A percentile compares a stretch with the other conserved stretches of the same genome.
phyloP scores from a whole-genome alignment of 371 early-diverging fungal genomes.

The Neoconidiobolus thromboides region DNA sequence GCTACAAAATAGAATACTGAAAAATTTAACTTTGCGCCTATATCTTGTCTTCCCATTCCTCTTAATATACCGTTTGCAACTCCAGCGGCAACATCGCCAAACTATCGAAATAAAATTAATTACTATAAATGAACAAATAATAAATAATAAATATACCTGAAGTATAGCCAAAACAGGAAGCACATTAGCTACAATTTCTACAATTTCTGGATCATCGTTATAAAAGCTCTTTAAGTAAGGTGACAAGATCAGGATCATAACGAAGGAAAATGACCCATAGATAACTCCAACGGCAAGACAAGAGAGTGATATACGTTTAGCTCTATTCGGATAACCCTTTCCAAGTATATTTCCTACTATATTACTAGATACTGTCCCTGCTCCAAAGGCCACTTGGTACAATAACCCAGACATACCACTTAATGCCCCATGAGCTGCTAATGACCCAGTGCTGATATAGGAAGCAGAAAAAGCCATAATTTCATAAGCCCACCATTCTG shows the following conservation, averaged over 20 bases:
- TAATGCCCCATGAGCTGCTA: slow-evolving; percentile 75
- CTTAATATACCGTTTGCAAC: slow-evolving; percentile 52
- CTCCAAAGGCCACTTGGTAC: slow-evolving; percentile 45
- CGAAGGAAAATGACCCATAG: slow-evolving; percentile 17
- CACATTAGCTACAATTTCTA: slow-evolving; percentile 38
- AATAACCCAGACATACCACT: slow-evolving; percentile 46
- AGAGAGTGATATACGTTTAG: slow-evolving; percentile 19
- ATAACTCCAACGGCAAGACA: slow-evolving; percentile 22
- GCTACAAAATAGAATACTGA: slow-evolving; percentile 38
- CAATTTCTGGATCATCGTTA: slow-evolving; percentile 45
- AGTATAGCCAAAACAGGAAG: slow-evolving; percentile 62
- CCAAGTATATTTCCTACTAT: slow-evolving; percentile 67
- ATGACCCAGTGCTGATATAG: slow-evolving; percentile 45
- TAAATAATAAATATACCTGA: slow-evolving; percentile 27
- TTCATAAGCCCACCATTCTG: slow-evolving; percentile 58
- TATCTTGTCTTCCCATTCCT: slow-evolving; percentile 43
- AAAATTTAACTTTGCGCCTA: slow-evolving; percentile 45
- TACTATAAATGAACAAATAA: too few species aligned
- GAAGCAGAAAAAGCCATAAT: slow-evolving; percentile 56
- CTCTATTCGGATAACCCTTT: slow-evolving; percentile 18
- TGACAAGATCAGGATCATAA: slow-evolving; percentile 16
- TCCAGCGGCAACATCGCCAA: slow-evolving; percentile 41
- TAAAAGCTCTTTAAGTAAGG: slow-evolving; percentile 22
- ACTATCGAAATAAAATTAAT: slow-evolving; percentile 24
- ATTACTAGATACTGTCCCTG: slow-evolving; percentile 51